Conservation (phyloP, 2,329 filamentous ascomycete genomes). For the Colletotrichum coccodes region DNA sequence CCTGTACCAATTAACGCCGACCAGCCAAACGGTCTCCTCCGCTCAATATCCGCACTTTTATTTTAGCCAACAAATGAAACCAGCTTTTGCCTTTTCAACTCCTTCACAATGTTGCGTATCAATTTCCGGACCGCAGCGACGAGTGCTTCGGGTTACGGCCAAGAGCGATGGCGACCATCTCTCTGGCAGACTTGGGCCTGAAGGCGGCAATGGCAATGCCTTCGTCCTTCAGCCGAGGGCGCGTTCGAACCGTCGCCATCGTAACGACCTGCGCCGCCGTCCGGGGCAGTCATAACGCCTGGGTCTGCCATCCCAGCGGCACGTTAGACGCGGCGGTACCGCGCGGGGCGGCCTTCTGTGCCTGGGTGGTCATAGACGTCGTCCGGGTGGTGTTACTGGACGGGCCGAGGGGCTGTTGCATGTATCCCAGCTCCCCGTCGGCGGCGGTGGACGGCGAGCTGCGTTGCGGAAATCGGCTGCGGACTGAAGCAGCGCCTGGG, state of each 20-base stretch:
- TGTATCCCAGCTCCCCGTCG: constrained; percentile 28
- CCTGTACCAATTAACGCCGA: not conserved
- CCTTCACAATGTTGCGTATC: not conserved
- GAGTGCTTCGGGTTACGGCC: constrained; percentile 2
- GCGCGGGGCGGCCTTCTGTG: not conserved
- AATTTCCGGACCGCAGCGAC: not conserved
- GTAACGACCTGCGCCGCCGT: constrained; percentile 26
- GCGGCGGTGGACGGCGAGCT: not conserved
- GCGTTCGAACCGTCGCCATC: constrained; percentile 12
- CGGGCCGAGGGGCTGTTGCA: constrained; percentile 29
- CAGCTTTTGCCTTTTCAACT: not conserved
- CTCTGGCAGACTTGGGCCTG: not conserved
- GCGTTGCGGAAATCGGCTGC: constrained; percentile 28
- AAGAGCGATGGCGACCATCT: constrained; percentile 6
- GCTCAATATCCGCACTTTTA: not conserved
- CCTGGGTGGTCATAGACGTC: not conserved
- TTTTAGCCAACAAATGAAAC: not conserved
- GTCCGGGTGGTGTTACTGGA: not conserved
- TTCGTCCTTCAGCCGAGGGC: not conserved
- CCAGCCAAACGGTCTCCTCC: too few species aligned
- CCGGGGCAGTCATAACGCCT: constrained; percentile 27
- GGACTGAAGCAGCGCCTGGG: constrained; percentile 35
- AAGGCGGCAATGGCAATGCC: not conserved
- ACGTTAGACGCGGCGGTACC: not conserved
- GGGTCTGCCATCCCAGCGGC: constrained; percentile 16